Evolutionary conservation across 2,329 filamentous ascomycete genomes (phyloP), one percentile per base, ranked within the genome.

Genomic region (Aspergillus jensenii): DNA sequence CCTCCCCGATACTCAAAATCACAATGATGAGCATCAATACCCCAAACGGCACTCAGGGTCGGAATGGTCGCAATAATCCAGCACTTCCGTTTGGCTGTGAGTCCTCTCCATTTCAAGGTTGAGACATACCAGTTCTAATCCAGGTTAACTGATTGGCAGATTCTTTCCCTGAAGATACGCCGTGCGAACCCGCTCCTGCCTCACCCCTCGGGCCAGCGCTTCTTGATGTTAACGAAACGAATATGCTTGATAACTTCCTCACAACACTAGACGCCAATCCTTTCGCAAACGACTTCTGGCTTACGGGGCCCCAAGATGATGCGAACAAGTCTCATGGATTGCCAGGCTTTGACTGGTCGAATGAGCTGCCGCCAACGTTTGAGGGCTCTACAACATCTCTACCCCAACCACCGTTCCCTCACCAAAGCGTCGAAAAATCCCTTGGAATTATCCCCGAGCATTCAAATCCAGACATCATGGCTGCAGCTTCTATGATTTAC

Each of bases 1-100:
- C 37, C 19, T 51, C 44, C 35, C 56, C 31, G 45, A 40, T 23
- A 40, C 27, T 40, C 44, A 48, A 47, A 49, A 27, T 8, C 40
- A 33, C 25, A 21, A 52, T 60, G 51, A 50, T 51, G 59, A 65
- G 58, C 52, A 76, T 76, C 71, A 68, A 76, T 61, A 67, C 69
- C 23, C n/a, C 52, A 55, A 68, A 67, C 35, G 63, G 65, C 40
- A 60, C 70, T 33, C 65, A 74, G 59, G 56, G 68, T 56, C 70
- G 66, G 17, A 64, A 67, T 48, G 67, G 67, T 51, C 76, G 80
- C 78, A 76, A 82, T 71, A 78, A 81, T 67, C 79, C 84, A 67
- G 79, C 82, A 63, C 76, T 84, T 69, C 84, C 85, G 39, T 90
- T 90, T 81, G 87, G 87, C 68, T 90, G 87, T 90, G 81, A 66